Evolutionary conservation across 2,329 filamentous ascomycete species (phyloP), one percentile per base, ranked within the genome.

Genomic region (Cladophialophora immunda): DNA sequence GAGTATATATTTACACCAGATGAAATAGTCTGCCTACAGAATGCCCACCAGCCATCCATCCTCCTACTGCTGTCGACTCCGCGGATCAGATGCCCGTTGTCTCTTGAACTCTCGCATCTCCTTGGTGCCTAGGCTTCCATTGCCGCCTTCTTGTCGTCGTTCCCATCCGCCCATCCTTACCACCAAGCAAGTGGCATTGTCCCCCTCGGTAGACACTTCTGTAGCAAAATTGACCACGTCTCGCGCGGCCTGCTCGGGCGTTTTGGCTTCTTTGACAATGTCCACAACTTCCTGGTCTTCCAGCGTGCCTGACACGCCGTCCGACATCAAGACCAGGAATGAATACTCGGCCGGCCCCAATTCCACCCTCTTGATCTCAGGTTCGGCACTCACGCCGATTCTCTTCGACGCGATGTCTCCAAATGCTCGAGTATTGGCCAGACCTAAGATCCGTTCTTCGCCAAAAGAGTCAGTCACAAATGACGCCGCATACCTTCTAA

Each of bases 391-490:
- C 13, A 99, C 94, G 30, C 95, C 95, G 60, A 98, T 90, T 61
- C 94, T 91, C 80, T 99, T 99, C 65, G 89, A 92, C 36, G 87
- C 86, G 80, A 97, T 93, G 81, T 99, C 95, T 29, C 95, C 95
- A 76, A 99, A 98, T 3, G 95, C 87, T 32, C 95, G 91, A 34
- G 92, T 96, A 80, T 99, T 99, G 72, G 95, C 95, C 0, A 99
- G 85, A 0, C 95, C 94, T 15, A 90, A 90, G 78, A 99, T 95
- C 72, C 95, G 93, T 80, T 98, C 94, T 80, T 99, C 95, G 75
- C 95, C 95, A 78, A 99, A 99, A 36, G 92, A 96, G 80, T 99
- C 95, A 0, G 94, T 95, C 19, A 97, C 90, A 76, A 98, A 94
- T 2, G 90, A 90, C 32, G 91, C 88, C 1, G 93, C 92, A 76